Conservation (phyloP, 805 yeast genomes). For the Saturnispora hagleri region DNA sequence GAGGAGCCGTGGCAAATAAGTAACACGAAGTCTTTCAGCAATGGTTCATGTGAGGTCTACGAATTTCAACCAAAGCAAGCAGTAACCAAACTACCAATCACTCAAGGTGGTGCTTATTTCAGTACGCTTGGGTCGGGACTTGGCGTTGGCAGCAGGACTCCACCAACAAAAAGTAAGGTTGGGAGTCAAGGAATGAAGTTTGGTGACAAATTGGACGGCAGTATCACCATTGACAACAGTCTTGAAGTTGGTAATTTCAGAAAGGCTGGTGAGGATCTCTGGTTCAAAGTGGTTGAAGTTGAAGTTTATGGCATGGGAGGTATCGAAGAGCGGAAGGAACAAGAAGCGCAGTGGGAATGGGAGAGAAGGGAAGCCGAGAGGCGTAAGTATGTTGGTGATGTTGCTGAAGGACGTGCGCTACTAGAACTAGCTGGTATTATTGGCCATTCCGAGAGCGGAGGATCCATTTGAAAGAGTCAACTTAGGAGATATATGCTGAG, state of each 20-base stretch:
- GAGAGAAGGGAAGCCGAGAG: constrained; percentile 79
- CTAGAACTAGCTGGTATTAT: constrained; percentile 73
- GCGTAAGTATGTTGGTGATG: constrained; percentile 59
- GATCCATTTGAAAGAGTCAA: constrained; percentile 31
- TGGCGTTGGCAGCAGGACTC: constrained; percentile 49
- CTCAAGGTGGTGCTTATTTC: constrained; percentile 44
- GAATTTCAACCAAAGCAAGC: constrained; percentile 63
- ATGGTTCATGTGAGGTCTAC: constrained; percentile 43
- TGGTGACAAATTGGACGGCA: constrained; percentile 30
- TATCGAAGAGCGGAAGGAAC: constrained; percentile 66
- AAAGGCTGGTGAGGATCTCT: constrained; percentile 55
- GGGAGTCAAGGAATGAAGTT: constrained; percentile 37
- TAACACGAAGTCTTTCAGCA: constrained; percentile 67
- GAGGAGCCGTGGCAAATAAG: constrained; percentile 65
- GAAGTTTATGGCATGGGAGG: constrained; percentile 94
- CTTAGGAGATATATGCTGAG: constrained; percentile 1
- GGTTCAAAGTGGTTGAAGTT: constrained; percentile 61
- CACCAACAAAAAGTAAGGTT: constrained; percentile 38
- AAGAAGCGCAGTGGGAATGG: constrained; percentile 79
- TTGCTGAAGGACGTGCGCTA: constrained; percentile 78
- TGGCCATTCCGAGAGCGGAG: constrained; percentile 39
- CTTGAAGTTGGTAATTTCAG: constrained; percentile 78
- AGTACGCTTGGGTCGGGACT: constrained; percentile 69
- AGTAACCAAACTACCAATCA: constrained; percentile 26
- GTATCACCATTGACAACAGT: constrained; percentile 67